Conservation (phyloP, 441 rosid genomes). For the Viola pubescens region DNA sequence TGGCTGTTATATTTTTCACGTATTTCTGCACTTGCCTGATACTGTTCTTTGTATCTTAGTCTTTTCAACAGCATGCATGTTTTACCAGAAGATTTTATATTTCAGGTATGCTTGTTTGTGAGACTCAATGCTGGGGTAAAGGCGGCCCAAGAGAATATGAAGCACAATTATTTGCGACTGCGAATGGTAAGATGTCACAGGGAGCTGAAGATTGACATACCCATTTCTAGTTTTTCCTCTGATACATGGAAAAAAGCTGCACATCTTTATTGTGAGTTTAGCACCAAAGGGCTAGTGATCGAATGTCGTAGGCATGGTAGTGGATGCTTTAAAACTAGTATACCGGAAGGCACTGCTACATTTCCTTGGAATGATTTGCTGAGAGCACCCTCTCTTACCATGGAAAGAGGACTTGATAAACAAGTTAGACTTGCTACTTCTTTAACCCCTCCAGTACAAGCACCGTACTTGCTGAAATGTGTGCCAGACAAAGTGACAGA, state of each 20-base stretch:
- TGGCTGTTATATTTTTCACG: no score
- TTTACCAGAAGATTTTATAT: conserved; percentile 5
- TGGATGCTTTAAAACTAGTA: conserved; percentile 36
- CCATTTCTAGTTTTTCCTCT: conserved; percentile 27
- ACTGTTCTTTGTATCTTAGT: neutral
- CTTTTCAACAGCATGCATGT: neutral
- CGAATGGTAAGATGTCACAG: conserved; percentile 53
- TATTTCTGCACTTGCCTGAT: neutral
- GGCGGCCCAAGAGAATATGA: conserved; percentile 18
- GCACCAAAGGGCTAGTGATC: conserved; percentile 51
- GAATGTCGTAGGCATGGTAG: conserved; percentile 43
- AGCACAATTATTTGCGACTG: conserved; percentile 41
- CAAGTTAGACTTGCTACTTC: conserved; percentile 47
- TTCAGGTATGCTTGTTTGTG: conserved; percentile 51
- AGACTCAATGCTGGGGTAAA: conserved; percentile 36
- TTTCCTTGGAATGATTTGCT: conserved; percentile 76
- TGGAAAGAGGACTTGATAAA: conserved; percentile 38
- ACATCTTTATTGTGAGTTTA: conserved; percentile 78
- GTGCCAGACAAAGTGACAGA: conserved; percentile 87
- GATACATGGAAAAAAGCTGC: conserved; percentile 58
- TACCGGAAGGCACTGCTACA: conserved; percentile 24
- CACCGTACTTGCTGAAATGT: conserved; percentile 69
- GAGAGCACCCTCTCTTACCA: conserved; percentile 50
- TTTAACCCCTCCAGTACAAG: conserved; percentile 81
- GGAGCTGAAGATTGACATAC: conserved; percentile 54